Percentiles rank a stretch among this genome's conserved stretches.
phyloP scores from a whole-genome alignment of 2,329 filamentous ascomycete species.

The Lasiodiplodia theobromae region DNA sequence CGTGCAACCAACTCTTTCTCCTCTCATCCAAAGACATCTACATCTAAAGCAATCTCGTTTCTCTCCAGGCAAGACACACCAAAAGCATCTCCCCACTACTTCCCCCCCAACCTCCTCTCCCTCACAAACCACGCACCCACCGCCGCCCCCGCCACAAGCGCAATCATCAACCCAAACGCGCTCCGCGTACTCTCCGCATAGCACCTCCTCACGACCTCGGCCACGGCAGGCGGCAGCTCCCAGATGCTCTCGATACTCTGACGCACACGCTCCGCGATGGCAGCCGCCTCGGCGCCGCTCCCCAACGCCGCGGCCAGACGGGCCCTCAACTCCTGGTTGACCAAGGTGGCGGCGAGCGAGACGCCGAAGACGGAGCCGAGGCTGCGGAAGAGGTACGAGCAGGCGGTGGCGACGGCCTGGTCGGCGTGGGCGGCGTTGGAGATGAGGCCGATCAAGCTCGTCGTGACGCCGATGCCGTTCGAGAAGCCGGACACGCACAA shows the following conservation, averaged over 20 bases:
- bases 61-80: no score
- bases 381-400: conserved; percentile 81
- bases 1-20: not conserved
- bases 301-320: conserved; percentile 62
- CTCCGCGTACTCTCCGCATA: conserved; percentile 67
- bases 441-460: conserved; percentile 73
- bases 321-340: conserved; percentile 71
- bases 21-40: no score
- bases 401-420: conserved; percentile 77
- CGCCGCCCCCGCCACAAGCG: conserved; percentile 58
- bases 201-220: conserved; percentile 67
- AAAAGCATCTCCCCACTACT: no score
- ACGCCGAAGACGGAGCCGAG: conserved; percentile 72
- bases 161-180: conserved; percentile 59
- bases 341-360: conserved; percentile 72
- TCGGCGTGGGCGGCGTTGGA: conserved; percentile 72
- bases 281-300: conserved; percentile 64
- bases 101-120: conserved; percentile 47
- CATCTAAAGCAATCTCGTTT: no score
- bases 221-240: conserved; percentile 66
- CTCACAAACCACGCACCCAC: conserved; percentile 54
- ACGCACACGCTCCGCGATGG: conserved; percentile 73
- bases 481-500: conserved; percentile 62
- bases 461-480: conserved; percentile 70
- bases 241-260: conserved; percentile 74